These are phyloP conservation scores for Dioszegia hungarica DNA, from an alignment of 768 basidiomycete species.

Conservation along the genomic window DNA sequence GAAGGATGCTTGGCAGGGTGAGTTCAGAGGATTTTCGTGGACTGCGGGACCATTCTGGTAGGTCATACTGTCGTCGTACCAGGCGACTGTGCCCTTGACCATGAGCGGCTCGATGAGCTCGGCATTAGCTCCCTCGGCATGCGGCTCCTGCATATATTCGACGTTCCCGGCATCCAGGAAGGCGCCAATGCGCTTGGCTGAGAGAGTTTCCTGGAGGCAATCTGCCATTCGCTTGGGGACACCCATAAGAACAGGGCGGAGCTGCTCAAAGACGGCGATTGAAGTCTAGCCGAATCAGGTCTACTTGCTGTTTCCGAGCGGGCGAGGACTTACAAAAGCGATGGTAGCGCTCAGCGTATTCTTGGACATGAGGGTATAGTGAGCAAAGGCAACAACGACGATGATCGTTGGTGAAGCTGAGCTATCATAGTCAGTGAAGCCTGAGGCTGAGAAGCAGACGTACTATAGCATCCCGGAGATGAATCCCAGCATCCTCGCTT, in stretches of 20 bases:
- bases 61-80: constrained; percentile 18
- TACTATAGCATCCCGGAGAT: constrained; percentile 28
- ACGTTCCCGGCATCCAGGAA: constrained; percentile 26
- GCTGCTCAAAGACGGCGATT: constrained; percentile 34
- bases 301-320: too few species aligned
- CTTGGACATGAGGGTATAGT: constrained; percentile 34
- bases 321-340: constrained; percentile 42
- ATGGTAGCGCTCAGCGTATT: constrained; percentile 28
- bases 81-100: constrained; percentile 18
- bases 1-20: too few species aligned
- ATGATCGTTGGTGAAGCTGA: constrained; percentile 21
- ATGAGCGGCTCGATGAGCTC: constrained; percentile 7
- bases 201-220: constrained; percentile 23
- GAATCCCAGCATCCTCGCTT: constrained; percentile 14
- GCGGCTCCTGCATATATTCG: constrained; percentile 24
- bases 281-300: constrained; percentile 22
- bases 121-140: too few species aligned
- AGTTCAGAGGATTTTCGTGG: too few species aligned
- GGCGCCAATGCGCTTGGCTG: constrained; percentile 23
- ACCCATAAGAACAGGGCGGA: constrained; percentile 17
- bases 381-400: constrained; percentile 34
- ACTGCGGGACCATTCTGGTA: too few species aligned
- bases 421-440: constrained; percentile 2
- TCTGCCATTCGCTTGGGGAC: constrained; percentile 19
- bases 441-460: not conserved